Evolutionary conservation across 2,329 filamentous ascomycete species (phyloP).

Genomic region (Xylariaceae sp.): DNA sequence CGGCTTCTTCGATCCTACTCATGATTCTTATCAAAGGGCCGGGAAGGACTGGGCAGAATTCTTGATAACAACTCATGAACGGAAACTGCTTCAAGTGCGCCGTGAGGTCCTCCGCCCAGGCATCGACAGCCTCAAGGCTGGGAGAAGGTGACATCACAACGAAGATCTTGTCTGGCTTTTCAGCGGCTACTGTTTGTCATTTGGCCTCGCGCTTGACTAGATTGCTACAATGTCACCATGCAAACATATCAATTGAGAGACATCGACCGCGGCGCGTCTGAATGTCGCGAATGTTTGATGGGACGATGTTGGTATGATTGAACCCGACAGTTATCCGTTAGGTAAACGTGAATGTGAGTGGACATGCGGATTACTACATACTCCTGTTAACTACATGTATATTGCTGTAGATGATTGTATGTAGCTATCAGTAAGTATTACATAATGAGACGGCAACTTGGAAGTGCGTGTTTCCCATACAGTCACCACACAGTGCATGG

Average conservation of each 20-base stretch:
- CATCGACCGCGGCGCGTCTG: constrained; percentile 8
- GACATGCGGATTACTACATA: background rate
- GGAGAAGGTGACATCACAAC: background rate
- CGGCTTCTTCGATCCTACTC: constrained; percentile 22
- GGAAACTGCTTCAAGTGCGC: constrained; percentile 27
- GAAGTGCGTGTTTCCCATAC: no score
- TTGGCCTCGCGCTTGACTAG: background rate
- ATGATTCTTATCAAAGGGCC: background rate
- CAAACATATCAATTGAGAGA: constrained; percentile 4
- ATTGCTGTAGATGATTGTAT: no score
- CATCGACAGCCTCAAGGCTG: constrained; percentile 21
- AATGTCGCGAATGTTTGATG: constrained; percentile 5
- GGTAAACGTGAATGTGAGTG: no score
- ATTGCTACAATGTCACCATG: background rate
- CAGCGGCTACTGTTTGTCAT: background rate
- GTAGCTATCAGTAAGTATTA: no score
- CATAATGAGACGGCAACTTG: no score
- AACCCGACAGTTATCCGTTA: background rate
- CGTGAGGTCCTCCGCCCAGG: constrained; percentile 26
- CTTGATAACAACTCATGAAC: constrained; percentile 18
- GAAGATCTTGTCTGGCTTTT: background rate
- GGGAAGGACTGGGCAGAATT: background rate
- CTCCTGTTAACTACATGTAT: no score
- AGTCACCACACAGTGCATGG: no score
- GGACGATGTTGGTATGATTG: constrained; percentile 8